Evolutionary conservation across 1,139 yeast species (phyloP), one percentile per base, ranked within the genome.

Genomic region (Candida dubliniensis): DNA sequence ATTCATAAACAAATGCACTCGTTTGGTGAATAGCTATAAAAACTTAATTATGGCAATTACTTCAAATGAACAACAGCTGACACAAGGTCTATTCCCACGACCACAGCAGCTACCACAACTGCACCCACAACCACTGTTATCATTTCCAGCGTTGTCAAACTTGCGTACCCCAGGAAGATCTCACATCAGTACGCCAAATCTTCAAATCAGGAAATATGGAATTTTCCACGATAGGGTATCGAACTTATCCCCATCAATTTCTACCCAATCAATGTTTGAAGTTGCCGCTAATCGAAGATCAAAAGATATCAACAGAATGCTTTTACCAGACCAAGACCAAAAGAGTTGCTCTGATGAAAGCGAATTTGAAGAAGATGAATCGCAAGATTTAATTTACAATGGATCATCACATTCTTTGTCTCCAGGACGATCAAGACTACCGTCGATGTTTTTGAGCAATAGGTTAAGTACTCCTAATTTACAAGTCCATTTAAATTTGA

Each of bases 331-430:
- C 9, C 12, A 23, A 31, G 35, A 31, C 8, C 8, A 18, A 25
- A 8, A 25, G n/a, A 32, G 40, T 12, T 36, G 36, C 14, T 47
- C 41, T 9, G 49, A 46, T n/a, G 59, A 53, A 10, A 37, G 57
- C 29, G 63, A 59, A 41, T 58, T 57, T 46, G 61, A 57, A 24
- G 60, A 56, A 36, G 42, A 34, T 10, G 38, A 44, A 36, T 32
- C 27, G 18, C 33, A 40, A 27, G 33, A 36, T 38, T 25, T 38
- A 38, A 26, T 33, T 8, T 26, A 15, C 15, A 33, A 38, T 26
- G 32, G 33, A 8, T 14, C 36, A 6, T 13, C 36, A 15, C 41
- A 30, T 23, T 14, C 32, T n/a, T 26, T 33, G 3, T 31, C 35
- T 15, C 40, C 40, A 31, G 29, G 24, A 13, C 23, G 23, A 13